These are phyloP conservation scores for Septoria petroselini DNA, from an alignment of 2,329 filamentous ascomycete species.

Conservation along the genomic window DNA sequence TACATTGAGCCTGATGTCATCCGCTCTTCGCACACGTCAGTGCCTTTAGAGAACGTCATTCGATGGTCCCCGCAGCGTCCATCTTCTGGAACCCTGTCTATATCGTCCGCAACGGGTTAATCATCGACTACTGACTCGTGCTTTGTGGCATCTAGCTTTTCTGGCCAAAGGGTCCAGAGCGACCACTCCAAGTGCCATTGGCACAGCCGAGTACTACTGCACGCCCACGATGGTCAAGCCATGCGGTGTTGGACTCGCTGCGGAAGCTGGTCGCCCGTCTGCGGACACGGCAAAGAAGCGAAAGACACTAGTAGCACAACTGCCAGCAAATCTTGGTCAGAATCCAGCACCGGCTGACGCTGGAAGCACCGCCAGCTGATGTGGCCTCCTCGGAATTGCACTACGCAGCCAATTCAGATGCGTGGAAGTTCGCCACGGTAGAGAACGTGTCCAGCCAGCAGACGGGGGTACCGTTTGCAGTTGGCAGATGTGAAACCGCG, in stretches of 20 bases:
- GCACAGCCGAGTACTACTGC: conserved; percentile 1
- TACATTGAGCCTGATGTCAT: conserved; percentile 4
- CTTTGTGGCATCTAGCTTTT: not conserved
- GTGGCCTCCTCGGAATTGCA: not conserved
- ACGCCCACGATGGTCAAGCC: not conserved
- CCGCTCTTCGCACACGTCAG: conserved; percentile 2
- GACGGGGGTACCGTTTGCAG: not conserved
- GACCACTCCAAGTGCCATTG: not conserved
- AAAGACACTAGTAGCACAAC: not conserved
- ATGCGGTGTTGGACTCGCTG: not conserved
- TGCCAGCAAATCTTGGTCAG: not conserved
- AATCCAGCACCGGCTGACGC: not conserved
- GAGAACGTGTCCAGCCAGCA: not conserved
- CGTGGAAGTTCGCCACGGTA: not conserved
- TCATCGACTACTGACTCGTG: conserved; percentile 20
- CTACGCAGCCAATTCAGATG: not conserved
- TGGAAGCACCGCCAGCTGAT: not conserved
- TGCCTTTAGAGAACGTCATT: conserved; percentile 3
- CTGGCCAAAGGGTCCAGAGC: conserved; percentile 14
- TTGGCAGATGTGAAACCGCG: not conserved
- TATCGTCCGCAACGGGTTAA: conserved; percentile 16
- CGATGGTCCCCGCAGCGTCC: conserved; percentile 6
- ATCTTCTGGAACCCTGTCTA: conserved; percentile 15
- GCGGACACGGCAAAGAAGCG: not conserved
- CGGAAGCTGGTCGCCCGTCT: not conserved